A percentile compares a stretch with the other conserved stretches of the same genome.
Conservation (phyloP, 2,329 filamentous ascomycete species). For the Lasiodiplodia theobromae region DNA sequence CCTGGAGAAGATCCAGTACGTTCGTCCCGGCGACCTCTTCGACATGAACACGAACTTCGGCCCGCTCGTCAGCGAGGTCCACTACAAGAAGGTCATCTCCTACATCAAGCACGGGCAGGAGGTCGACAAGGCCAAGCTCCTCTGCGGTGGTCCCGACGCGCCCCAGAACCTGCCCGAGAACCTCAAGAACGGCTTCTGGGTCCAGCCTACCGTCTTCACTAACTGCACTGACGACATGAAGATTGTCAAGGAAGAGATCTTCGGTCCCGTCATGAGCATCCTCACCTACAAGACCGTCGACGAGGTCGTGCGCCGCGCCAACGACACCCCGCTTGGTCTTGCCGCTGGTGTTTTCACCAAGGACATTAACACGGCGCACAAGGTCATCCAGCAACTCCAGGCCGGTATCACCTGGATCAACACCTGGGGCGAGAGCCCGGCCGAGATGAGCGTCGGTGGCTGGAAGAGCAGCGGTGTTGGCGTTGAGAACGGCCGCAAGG, state of each 20-base stretch:
- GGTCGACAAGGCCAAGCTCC: constrained; percentile 73
- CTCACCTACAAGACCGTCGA: constrained; percentile 75
- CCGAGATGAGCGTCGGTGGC: constrained; percentile 90
- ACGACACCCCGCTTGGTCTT: constrained; percentile 77
- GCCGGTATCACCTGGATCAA: constrained; percentile 93
- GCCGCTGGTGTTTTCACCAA: constrained; percentile 85
- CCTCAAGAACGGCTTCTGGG: constrained; percentile 76
- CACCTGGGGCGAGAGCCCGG: constrained; percentile 89
- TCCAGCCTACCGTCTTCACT: constrained; percentile 83
- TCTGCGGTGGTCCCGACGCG: constrained; percentile 73
- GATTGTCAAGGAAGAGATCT: constrained; percentile 84
- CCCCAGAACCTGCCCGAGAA: constrained; percentile 55
- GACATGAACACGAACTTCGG: constrained; percentile 81
- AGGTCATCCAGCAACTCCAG: constrained; percentile 73
- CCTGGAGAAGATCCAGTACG: constrained; percentile 71
- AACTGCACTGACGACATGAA: constrained; percentile 84
- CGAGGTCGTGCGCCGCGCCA: constrained; percentile 75
- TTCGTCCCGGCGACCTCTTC: constrained; percentile 76
- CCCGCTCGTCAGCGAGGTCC: constrained; percentile 76
- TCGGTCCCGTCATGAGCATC: constrained; percentile 85
- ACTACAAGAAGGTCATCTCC: constrained; percentile 77
- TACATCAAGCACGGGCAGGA: constrained; percentile 81
- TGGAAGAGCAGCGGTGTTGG: constrained; percentile 92
- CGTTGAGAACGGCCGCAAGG: constrained; percentile 82
- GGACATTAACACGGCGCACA: constrained; percentile 76